Base-by-base conservation (phyloP, 2,329 filamentous ascomycete species). In the Purpureocillium lavendulum region DNA sequence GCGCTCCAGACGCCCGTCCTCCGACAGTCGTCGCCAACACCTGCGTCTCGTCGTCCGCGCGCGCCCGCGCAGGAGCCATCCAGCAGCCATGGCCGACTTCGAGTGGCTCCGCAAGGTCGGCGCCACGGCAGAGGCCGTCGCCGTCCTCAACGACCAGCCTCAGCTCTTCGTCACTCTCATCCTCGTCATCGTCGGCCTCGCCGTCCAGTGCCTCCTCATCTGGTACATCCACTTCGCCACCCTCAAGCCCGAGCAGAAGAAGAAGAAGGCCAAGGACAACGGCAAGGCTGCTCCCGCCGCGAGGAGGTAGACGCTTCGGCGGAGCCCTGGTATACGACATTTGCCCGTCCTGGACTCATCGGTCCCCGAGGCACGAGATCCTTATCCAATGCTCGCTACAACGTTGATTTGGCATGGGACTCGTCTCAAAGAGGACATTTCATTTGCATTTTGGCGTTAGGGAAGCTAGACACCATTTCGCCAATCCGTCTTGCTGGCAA, bases 221-320 rank as follows among this genome's bases (percentile, higher is more conserved):
- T 77, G 70, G 70, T 77, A 68, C 59, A 79, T 79, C 51, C 73
- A 77, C 59, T 70, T 63, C 51, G 73, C 73, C 42, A 80, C 75
- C 15, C 45, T 75, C 61, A 80, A 79, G 62, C 75, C 75, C 13
- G 72, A 75, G 52, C 75, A 80, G 57, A 71, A 64, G 55, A 74
- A 72, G 57, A 66, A 65, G 53, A 68, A 66, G 50, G 51, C 47
- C 30, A 46, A 51, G 36, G 49, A 47, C 11, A 42, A 45, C 24
- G 41, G 41, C 38, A 47, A 44, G 42, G 49, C 40, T 18, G 39
- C 14, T 15, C 11, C 34, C 16, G 24, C 28, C 14, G n/a, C n/a
- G n/a, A 33, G n/a, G 14, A 41, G 37, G 18, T 38, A 16, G 33
- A 2, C 7, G n/a, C 5, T 30, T 29, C n/a, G n/a, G n/a, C n/a